A percentile compares a stretch with the other conserved stretches of the same genome.
These are phyloP conservation scores for Aschersonia sp. DNA, from an alignment of 2,329 filamentous ascomycete genomes.

Conservation along the genomic window DNA sequence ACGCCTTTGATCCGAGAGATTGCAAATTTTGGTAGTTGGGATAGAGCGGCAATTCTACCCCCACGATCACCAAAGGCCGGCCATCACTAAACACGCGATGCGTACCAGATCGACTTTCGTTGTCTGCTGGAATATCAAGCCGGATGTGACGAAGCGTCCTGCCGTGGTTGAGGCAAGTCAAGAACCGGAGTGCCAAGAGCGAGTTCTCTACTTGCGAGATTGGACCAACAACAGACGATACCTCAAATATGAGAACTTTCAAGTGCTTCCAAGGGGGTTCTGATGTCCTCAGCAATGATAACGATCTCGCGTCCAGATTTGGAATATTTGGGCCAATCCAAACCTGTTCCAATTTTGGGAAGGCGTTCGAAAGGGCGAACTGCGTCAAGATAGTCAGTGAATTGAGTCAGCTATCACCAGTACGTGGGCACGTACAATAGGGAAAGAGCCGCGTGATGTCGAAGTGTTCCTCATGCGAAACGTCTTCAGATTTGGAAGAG, in stretches of 20 bases:
- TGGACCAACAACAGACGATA: slow-evolving; percentile 8
- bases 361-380: slow-evolving; percentile 7
- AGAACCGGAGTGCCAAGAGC: slow-evolving; percentile 7
- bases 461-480: slow-evolving; percentile 12
- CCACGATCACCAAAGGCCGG: background rate
- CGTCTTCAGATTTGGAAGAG: slow-evolving; percentile 14
- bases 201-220: slow-evolving; percentile 10
- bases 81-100: slow-evolving; percentile 1
- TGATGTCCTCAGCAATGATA: slow-evolving; percentile 6
- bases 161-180: slow-evolving; percentile 14
- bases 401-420: background rate
- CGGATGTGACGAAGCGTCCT: slow-evolving; percentile 15
- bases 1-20: slow-evolving; percentile 13
- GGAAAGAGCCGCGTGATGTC: slow-evolving; percentile 1
- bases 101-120: slow-evolving; percentile 6
- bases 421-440: slow-evolving; percentile 1
- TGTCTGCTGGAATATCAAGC: slow-evolving; percentile 14
- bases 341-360: slow-evolving; percentile 16
- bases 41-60: background rate
- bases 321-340: slow-evolving; percentile 12
- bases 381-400: slow-evolving; percentile 2
- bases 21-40: slow-evolving; percentile 12
- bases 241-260: slow-evolving; percentile 11
- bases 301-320: slow-evolving; percentile 6
- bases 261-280: slow-evolving; percentile 15